Evolutionary conservation across 1,139 yeast genomes (phyloP).

Genomic region (Yamadazyma aaseri): DNA sequence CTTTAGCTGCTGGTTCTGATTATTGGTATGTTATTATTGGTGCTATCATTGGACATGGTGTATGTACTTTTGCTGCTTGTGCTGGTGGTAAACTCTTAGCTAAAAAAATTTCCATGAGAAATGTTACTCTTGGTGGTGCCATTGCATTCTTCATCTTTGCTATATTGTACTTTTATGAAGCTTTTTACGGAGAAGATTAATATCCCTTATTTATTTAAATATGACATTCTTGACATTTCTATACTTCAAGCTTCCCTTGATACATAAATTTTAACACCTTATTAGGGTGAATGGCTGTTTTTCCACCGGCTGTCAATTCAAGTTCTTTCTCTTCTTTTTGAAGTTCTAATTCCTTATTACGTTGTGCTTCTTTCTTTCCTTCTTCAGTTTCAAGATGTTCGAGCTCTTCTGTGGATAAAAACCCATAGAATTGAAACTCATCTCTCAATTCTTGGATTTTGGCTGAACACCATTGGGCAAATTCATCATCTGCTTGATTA

Average conservation of each 20-base stretch:
- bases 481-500: constrained; percentile 45
- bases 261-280: constrained; percentile 42
- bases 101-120: constrained; percentile 84
- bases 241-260: constrained; percentile 25
- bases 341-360: constrained; percentile 26
- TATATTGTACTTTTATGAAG: constrained; percentile 72
- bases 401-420: constrained; percentile 51
- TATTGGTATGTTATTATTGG: constrained; percentile 90
- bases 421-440: constrained; percentile 62
- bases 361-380: constrained; percentile 36
- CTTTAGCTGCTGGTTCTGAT: constrained; percentile 97
- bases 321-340: constrained; percentile 28
- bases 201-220: constrained; percentile 1
- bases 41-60: constrained; percentile 83
- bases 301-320: constrained; percentile 32
- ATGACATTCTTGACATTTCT: background rate
- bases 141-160: constrained; percentile 82
- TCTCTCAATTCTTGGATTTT: constrained; percentile 52
- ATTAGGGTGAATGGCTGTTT: constrained; percentile 35
- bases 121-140: constrained; percentile 90
- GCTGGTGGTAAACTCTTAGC: constrained; percentile 91
- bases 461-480: constrained; percentile 63
- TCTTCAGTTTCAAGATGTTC: constrained; percentile 35
- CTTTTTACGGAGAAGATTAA: constrained; percentile 35
- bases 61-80: constrained; percentile 94